phyloP scores from a whole-genome alignment of 2,329 filamentous ascomycete species.

The Phaeosphaeriaceae sp. region DNA sequence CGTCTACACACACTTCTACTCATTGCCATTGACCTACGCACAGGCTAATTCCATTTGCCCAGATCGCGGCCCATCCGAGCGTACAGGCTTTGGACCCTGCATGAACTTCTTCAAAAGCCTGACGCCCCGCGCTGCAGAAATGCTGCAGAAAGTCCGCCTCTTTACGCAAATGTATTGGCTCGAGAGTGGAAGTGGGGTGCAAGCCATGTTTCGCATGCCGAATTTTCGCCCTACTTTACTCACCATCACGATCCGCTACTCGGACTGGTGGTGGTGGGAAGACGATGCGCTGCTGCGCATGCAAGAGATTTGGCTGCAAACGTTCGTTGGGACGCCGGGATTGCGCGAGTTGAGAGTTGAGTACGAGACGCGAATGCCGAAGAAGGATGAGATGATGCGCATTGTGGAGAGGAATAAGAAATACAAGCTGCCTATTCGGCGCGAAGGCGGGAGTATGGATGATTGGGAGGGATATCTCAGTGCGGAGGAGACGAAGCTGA shows the following conservation, averaged over 20 bases:
- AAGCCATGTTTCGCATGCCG: background rate
- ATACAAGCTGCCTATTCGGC: conserved; percentile 9
- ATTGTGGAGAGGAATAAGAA: conserved; percentile 17
- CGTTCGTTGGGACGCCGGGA: conserved; percentile 5
- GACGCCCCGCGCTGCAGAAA: conserved; percentile 1
- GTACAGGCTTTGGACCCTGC: conserved; percentile 4
- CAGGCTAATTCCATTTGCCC: too few species aligned
- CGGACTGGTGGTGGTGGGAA: conserved; percentile 76
- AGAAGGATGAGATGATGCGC: conserved; percentile 18
- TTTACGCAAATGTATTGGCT: conserved; percentile 21
- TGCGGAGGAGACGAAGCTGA: conserved; percentile 9
- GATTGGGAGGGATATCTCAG: conserved; percentile 13
- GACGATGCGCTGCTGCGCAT: conserved; percentile 82
- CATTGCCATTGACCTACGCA: too few species aligned
- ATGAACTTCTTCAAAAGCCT: conserved; percentile 7
- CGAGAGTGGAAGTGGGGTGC: background rate
- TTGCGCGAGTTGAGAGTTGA: conserved; percentile 15
- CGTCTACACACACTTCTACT: too few species aligned
- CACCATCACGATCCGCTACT: conserved; percentile 58
- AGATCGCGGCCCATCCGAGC: conserved; percentile 12
- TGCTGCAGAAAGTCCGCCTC: conserved; percentile 14
- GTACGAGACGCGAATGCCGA: conserved; percentile 17
- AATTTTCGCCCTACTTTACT: conserved; percentile 28
- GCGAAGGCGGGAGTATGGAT: background rate
- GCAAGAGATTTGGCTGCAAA: conserved; percentile 6